Base-by-base conservation (phyloP, 129 eudicot species). In the Glebionis coronaria region DNA sequence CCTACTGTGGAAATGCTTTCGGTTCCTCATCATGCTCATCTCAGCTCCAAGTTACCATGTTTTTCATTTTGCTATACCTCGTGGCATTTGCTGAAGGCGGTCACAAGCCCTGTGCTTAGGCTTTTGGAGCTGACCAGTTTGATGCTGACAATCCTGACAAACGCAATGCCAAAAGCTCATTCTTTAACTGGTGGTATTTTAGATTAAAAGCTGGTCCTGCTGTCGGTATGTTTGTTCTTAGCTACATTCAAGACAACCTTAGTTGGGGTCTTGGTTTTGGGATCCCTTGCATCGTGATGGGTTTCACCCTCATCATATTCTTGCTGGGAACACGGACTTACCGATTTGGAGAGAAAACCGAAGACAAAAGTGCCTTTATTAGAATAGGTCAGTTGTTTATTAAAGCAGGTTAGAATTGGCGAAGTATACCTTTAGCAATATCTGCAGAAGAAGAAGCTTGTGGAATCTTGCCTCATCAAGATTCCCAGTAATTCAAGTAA, bases 51-150 rank as follows among this genome's bases (percentile, higher is more conserved):
- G 68, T 78, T 25, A 46, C 62, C 56, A 6, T 80, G 25, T 77
- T 87, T 69, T 90, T 72, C 63, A 50, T 76, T 11, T 79, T 93
- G 7, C 72, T 91, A 2, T 91, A 91, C 46, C 69, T 87, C 6
- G 76, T 91, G 60, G 95, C 97, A 23, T 31, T 85, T 13, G 90
- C 85, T 1, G 87, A 82, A 79, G 87, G 83, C 2, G 84, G 80
- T 28, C 84, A 82, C 56, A 87, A 82, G 56, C 95, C 97, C 2
- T 82, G 92, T 45, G 79, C 78, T 40, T 73, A 79, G 51, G 85
- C 95, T 2, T 90, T 87, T 47, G 97, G 92, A 18, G 97, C 95
- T 4, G 97, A 90, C 68, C 92, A 90, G 61, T 90, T 87, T 75
- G 97, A 90, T 56, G 78, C 51, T 4, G 68, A 74, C 23, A 71